These are phyloP conservation scores for Cyberlindnera euphorbiae DNA, from an alignment of 805 yeast genomes.

Conservation along the genomic window DNA sequence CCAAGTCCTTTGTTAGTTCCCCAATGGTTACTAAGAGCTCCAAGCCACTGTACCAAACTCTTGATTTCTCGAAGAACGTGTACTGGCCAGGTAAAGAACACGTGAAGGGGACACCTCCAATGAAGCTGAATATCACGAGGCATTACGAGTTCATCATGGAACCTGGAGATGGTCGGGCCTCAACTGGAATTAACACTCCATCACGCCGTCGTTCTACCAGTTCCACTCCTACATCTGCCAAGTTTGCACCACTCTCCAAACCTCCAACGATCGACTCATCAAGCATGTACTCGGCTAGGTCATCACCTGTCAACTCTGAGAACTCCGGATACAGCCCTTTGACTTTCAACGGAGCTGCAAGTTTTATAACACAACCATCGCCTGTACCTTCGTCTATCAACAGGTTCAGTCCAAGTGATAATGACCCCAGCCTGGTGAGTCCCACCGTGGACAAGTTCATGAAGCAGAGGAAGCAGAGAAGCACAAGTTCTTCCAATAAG, in stretches of 20 bases:
- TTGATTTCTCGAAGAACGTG: slow-evolving; percentile 22
- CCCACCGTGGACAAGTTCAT: slow-evolving; percentile 5
- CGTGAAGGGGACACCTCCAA: slow-evolving; percentile 2
- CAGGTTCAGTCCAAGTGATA: slow-evolving; percentile 16
- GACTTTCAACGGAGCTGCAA: slow-evolving; percentile 9
- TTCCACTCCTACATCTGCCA: slow-evolving; percentile 19
- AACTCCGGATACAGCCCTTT: slow-evolving; percentile 21
- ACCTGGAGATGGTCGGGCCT: slow-evolving; percentile 13
- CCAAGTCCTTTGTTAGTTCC: slow-evolving; percentile 20
- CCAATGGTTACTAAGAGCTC: slow-evolving; percentile 1
- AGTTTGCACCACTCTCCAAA: slow-evolving; percentile 16
- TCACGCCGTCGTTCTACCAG: slow-evolving; percentile 14
- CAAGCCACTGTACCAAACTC: slow-evolving; percentile 18
- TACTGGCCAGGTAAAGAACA: neutral
- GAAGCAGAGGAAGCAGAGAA: slow-evolving; percentile 3
- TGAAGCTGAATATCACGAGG: slow-evolving; percentile 14
- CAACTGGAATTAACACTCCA: slow-evolving; percentile 8
- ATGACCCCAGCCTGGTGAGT: slow-evolving; percentile 1
- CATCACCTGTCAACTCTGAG: slow-evolving; percentile 26
- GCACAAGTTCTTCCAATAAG: slow-evolving; percentile 1
- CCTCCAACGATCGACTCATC: slow-evolving; percentile 22
- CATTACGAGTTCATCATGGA: slow-evolving; percentile 26
- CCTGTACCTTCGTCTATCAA: slow-evolving; percentile 14
- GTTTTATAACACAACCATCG: slow-evolving; percentile 10
- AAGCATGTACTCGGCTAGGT: slow-evolving; percentile 17